Evolutionary conservation across 345 rosid genomes (phyloP).

Genomic region (Passiflora organensis): DNA sequence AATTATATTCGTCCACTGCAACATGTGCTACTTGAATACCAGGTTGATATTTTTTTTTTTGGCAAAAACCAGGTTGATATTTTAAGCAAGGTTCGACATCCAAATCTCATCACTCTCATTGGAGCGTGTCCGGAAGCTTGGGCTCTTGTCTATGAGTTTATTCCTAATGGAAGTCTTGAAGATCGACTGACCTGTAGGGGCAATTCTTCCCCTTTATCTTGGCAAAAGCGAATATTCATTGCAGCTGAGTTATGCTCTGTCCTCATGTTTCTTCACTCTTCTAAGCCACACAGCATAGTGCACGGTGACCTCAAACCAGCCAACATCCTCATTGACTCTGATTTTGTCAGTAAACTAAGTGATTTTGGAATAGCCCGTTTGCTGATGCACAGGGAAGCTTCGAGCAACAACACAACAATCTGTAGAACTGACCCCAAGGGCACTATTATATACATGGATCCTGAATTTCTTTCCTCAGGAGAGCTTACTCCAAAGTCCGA

Average conservation of each 20-base stretch:
- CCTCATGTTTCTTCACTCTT: conserved; percentile 81
- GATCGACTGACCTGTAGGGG: conserved; percentile 74
- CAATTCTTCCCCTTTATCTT: conserved; percentile 74
- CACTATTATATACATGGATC: conserved; percentile 72
- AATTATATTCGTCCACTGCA: not conserved
- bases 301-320: conserved; percentile 91
- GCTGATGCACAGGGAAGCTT: conserved; percentile 22
- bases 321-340: conserved; percentile 74
- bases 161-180: conserved; percentile 91
- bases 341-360: conserved; percentile 70
- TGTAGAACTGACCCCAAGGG: conserved; percentile 62
- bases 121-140: conserved; percentile 91
- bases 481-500: conserved; percentile 84
- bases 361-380: conserved; percentile 80
- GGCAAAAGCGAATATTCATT: conserved; percentile 80
- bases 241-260: conserved; percentile 79
- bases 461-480: conserved; percentile 61
- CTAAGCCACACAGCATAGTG: conserved; percentile 68
- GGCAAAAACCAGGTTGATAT: conserved; percentile 66
- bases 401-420: conserved; percentile 33
- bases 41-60: conserved; percentile 85
- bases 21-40: conserved; percentile 21
- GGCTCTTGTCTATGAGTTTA: conserved; percentile 75
- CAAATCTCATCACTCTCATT: conserved; percentile 72
- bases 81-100: conserved; percentile 82